Evolutionary conservation across 306 rosid genomes (phyloP), one percentile per base, ranked within the genome.

Genomic region (Vigna trinervia): DNA sequence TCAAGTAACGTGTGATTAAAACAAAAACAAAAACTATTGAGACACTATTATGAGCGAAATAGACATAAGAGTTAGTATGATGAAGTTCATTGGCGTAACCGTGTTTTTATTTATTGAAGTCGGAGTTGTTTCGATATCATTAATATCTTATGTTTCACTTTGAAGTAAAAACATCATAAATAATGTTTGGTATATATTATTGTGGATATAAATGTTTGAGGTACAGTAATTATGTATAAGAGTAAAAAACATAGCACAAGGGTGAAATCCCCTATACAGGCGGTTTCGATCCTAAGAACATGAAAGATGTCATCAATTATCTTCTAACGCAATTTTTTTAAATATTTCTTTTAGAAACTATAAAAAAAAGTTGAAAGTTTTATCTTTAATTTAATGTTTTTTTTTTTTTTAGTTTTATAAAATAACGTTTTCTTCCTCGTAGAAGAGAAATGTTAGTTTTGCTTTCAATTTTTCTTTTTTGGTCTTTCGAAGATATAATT

Each of bases 131-230:
- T 62, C n/a, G 0, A 64, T 39, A 9, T 39, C 30, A 38, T 12
- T 34, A 4, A 13, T 19, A 64, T 62, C 3, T 36, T 34, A 34
- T 62, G 26, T 36, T 34, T 34, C 41, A 34, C 47, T 6, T 17
- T 30, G 34, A 3, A 30, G 1, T 38, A 38, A 41, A 22, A 66
- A 66, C 53, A 41, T 20, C 32, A 39, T 66, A 12, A 39, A 66
- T 66, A 43, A 41, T 43, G 71, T 66, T 66, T 39, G 50, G 71
- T 43, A 45, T 5, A 41, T 66, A 66, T 66, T 5, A 41, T 17
- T 19, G 53, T 43, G 34, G 50, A 64, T 64, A 39, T 38, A 66
- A 66, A 43, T 43, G 36, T 5, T 39, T 66, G 53, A 43, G 36
- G 71, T 64, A 17, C 11, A 52, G 20, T 41, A 2, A 36, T 39